These are phyloP conservation scores for Synchytrium microbalum DNA, from an alignment of 371 early-diverging fungal species.

Conservation along the genomic window DNA sequence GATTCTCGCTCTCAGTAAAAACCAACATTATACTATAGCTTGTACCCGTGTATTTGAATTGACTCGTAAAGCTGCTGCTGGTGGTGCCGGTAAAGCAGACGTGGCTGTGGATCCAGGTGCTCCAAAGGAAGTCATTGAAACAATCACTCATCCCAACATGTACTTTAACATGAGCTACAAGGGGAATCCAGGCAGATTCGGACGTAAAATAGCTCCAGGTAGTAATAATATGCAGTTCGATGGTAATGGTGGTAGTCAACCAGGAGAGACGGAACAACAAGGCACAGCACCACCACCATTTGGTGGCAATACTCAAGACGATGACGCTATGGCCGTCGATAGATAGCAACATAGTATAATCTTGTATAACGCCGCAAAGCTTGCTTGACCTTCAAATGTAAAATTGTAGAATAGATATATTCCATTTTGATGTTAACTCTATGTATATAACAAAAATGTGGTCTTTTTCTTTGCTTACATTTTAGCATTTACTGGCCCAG, in stretches of 20 bases:
- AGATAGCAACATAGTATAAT: too few relatives aligned
- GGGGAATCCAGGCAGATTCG: not conserved
- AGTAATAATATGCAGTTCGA: not conserved
- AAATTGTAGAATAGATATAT: too few relatives aligned
- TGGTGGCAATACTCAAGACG: too few relatives aligned
- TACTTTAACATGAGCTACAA: constrained; percentile 73
- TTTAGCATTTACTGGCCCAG: too few relatives aligned
- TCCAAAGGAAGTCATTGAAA: constrained; percentile 39
- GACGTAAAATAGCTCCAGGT: not conserved
- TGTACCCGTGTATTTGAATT: constrained; percentile 86
- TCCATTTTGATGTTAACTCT: too few relatives aligned
- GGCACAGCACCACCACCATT: too few relatives aligned
- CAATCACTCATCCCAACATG: constrained; percentile 87
- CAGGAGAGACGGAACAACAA: too few relatives aligned
- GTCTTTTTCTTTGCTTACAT: too few relatives aligned
- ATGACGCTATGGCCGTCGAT: too few relatives aligned
- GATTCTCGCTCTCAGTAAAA: constrained; percentile 56
- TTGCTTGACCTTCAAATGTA: too few relatives aligned
- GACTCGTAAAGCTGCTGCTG: constrained; percentile 34
- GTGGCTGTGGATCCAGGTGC: not conserved
- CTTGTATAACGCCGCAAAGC: too few relatives aligned
- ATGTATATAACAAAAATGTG: too few relatives aligned
- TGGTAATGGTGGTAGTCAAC: not conserved
- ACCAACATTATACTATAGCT: constrained; percentile 85
- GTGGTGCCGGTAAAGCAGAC: constrained; percentile 13